phyloP scores from a whole-genome alignment of 164 flowering plant species.

The Kalanchoe fedtschenkoi region DNA sequence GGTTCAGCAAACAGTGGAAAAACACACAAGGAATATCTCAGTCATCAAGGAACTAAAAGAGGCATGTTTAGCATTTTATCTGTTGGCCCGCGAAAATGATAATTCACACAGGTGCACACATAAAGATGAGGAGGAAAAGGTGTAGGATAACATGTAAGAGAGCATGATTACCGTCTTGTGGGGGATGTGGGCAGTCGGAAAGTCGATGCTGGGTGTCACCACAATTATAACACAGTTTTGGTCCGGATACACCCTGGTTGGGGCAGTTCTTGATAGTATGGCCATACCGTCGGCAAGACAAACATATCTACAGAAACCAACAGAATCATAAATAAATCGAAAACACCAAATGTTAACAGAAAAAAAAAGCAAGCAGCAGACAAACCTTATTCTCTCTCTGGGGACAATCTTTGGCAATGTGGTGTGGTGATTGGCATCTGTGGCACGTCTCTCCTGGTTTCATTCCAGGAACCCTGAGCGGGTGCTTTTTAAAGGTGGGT shows the following conservation, averaged over 20 bases:
- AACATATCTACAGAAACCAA: constrained; percentile 56
- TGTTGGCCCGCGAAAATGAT: too few species aligned
- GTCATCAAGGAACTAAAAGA: too few species aligned
- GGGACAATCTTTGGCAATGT: constrained; percentile 84
- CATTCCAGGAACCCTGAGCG: constrained; percentile 82
- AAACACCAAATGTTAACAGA: background rate
- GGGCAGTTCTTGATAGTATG: constrained; percentile 86
- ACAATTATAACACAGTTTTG: constrained; percentile 79
- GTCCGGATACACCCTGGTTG: constrained; percentile 38
- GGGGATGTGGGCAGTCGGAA: constrained; percentile 53
- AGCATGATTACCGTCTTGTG: constrained; percentile 58
- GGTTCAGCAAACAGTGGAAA: too few species aligned
- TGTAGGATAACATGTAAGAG: background rate
- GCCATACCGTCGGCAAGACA: constrained; percentile 74
- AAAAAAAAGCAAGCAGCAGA: background rate
- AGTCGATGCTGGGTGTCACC: constrained; percentile 77
- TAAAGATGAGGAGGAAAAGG: too few species aligned
- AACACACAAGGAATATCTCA: too few species aligned
- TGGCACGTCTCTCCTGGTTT: constrained; percentile 85
- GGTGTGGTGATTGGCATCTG: constrained; percentile 68
- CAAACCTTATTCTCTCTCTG: constrained; percentile 66
- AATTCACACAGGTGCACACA: too few species aligned
- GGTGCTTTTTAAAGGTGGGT: constrained; percentile 32
- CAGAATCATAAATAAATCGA: background rate
- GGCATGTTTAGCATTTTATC: too few species aligned